phyloP scores from a whole-genome alignment of 202 grass and related monocot species.

The Schoenoplectus tabernaemontani region DNA sequence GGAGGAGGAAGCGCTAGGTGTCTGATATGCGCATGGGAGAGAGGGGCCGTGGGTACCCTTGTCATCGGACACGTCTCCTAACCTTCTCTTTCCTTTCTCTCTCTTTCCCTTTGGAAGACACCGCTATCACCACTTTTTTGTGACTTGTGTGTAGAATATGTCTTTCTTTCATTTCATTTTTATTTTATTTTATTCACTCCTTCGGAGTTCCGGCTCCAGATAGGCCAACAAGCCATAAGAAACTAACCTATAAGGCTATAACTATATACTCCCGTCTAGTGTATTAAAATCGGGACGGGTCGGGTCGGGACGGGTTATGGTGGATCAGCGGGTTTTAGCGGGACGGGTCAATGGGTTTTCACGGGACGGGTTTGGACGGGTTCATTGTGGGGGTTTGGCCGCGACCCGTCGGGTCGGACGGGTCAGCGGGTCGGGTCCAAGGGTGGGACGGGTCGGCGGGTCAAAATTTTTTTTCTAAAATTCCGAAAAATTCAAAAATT shows the following conservation, averaged over 20 bases:
- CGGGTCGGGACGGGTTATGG: too few relatives aligned
- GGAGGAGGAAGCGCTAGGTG: conserved; percentile 10
- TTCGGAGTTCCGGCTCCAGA: not conserved
- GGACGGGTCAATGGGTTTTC: too few relatives aligned
- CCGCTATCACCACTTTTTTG: conserved; percentile 18
- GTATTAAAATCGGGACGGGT: too few relatives aligned
- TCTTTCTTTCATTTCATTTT: not conserved
- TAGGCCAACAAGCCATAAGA: not conserved
- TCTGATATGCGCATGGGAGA: conserved; percentile 41
- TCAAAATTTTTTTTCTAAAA: too few relatives aligned
- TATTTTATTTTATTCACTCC: not conserved
- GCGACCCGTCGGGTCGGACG: too few relatives aligned
- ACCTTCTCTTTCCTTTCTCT: not conserved
- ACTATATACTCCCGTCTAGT: too few relatives aligned
- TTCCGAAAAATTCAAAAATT: too few relatives aligned
- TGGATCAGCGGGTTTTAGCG: too few relatives aligned
- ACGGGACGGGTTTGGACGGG: too few relatives aligned
- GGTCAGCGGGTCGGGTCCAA: too few relatives aligned
- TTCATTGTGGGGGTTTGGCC: too few relatives aligned
- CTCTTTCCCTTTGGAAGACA: not conserved
- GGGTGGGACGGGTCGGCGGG: too few relatives aligned
- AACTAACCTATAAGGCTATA: not conserved
- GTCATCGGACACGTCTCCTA: conserved; percentile 43
- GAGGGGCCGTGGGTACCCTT: conserved; percentile 11
- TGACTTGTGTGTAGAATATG: not conserved